Evolutionary conservation across 163 green algal genomes (phyloP).

Genomic region (Volvox carteri): DNA sequence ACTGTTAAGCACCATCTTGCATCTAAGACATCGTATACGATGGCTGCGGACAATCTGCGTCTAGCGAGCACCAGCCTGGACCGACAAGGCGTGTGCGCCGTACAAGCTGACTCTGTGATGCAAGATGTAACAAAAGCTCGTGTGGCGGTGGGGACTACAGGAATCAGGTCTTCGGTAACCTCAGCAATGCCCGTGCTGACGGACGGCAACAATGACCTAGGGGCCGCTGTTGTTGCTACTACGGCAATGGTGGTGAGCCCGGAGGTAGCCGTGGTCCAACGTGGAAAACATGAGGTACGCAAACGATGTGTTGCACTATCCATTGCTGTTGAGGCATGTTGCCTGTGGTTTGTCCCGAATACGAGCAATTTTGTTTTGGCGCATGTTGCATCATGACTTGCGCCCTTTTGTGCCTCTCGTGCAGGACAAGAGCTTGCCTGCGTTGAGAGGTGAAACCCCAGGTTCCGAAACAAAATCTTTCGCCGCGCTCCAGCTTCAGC

Average conservation of each 20-base stretch:
- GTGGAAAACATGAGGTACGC: neutral
- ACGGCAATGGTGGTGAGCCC: neutral
- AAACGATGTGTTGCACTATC: neutral
- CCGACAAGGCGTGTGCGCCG: neutral
- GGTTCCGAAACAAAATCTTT: neutral
- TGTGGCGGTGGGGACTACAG: neutral
- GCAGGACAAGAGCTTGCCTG: neutral
- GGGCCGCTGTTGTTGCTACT: neutral
- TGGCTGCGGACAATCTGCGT: constrained; percentile 9
- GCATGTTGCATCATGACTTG: no score
- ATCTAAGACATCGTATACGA: constrained; percentile 31
- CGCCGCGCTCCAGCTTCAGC: constrained; percentile 9
- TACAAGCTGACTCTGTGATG: constrained; percentile 24
- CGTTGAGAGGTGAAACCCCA: neutral
- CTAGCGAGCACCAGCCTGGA: neutral
- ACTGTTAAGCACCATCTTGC: constrained; percentile 49
- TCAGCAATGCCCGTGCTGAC: neutral
- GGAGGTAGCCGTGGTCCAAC: neutral
- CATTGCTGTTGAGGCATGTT: no score
- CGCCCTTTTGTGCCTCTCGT: neutral
- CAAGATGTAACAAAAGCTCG: constrained; percentile 31
- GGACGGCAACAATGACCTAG: neutral
- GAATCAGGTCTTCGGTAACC: neutral
- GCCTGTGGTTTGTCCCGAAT: no score
- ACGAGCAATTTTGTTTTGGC: no score